These are phyloP conservation scores for Auricularia auricula-judae DNA, from an alignment of 768 basidiomycete genomes.

Conservation along the genomic window DNA sequence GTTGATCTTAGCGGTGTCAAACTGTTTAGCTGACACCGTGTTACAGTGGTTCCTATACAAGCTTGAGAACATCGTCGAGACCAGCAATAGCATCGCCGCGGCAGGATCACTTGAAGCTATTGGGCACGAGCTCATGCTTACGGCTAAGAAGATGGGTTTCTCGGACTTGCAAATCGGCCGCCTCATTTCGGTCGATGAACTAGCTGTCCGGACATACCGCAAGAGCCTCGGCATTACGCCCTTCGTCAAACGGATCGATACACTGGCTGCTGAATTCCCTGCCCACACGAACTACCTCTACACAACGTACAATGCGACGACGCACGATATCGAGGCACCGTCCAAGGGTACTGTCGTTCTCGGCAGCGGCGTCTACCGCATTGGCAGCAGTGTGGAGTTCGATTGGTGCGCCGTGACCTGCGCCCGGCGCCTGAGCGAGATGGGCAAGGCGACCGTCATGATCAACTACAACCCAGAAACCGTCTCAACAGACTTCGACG, in stretches of 20 bases:
- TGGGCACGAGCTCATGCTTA: constrained; percentile 65
- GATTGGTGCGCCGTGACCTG: constrained; percentile 99
- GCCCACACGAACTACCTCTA: constrained; percentile 99
- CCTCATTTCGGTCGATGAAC: constrained; percentile 62
- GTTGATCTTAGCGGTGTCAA: background rate
- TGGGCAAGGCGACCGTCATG: constrained; percentile 96
- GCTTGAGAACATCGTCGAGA: constrained; percentile 95
- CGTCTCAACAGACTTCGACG: constrained; percentile 98
- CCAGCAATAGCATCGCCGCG: constrained; percentile 62
- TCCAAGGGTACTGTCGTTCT: constrained; percentile 99
- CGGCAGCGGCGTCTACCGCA: constrained; percentile 95
- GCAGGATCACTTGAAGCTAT: constrained; percentile 60
- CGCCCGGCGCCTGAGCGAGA: constrained; percentile 79
- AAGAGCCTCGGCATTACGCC: constrained; percentile 85
- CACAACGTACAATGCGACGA: constrained; percentile 95
- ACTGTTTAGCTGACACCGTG: background rate
- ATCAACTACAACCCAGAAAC: constrained; percentile 99
- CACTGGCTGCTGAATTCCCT: constrained; percentile 95
- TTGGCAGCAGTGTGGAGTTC: constrained; percentile 97
- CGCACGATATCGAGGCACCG: constrained; percentile 90
- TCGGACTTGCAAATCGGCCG: constrained; percentile 87
- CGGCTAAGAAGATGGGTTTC: constrained; percentile 92
- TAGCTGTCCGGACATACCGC: constrained; percentile 68
- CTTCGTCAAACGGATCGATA: constrained; percentile 99
- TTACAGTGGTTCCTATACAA: constrained; percentile 94